Evolutionary conservation across 768 basidiomycete species (phyloP).

Genomic region (Dictyophora rubrovolvata): DNA sequence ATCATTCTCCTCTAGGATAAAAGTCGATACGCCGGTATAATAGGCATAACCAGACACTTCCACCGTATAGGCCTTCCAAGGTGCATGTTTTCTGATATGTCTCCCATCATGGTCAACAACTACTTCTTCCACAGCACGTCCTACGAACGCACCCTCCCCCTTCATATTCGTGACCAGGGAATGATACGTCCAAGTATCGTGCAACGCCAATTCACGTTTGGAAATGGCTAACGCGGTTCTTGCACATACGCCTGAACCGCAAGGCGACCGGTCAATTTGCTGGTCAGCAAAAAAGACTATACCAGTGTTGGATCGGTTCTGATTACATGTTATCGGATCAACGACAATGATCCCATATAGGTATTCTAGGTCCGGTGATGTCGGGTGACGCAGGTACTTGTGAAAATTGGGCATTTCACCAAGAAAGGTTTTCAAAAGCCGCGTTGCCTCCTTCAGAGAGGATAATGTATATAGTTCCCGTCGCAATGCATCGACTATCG

Average conservation of each 20-base stretch:
- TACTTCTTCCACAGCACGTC: neutral
- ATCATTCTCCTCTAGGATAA: constrained; percentile 3
- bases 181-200: constrained; percentile 23
- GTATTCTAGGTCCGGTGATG: constrained; percentile 24
- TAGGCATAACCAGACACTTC: constrained; percentile 7
- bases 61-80: constrained; percentile 1
- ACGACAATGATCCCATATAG: constrained; percentile 30
- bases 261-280: constrained; percentile 31
- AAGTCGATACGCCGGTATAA: constrained; percentile 2
- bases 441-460: constrained; percentile 16
- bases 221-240: constrained; percentile 28
- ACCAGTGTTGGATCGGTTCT: neutral
- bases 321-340: constrained; percentile 13
- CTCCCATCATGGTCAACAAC: neutral
- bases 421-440: constrained; percentile 21
- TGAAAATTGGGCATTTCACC: neutral
- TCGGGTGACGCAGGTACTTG: constrained; percentile 18
- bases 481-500: neutral
- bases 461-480: constrained; percentile 10
- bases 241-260: constrained; percentile 30
- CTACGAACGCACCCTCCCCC: constrained; percentile 6
- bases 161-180: constrained; percentile 23
- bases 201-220: constrained; percentile 19
- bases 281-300: constrained; percentile 29
- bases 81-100: neutral